Conservation (phyloP, 139 green algal species). For the Chlamydomonas eustigma region DNA sequence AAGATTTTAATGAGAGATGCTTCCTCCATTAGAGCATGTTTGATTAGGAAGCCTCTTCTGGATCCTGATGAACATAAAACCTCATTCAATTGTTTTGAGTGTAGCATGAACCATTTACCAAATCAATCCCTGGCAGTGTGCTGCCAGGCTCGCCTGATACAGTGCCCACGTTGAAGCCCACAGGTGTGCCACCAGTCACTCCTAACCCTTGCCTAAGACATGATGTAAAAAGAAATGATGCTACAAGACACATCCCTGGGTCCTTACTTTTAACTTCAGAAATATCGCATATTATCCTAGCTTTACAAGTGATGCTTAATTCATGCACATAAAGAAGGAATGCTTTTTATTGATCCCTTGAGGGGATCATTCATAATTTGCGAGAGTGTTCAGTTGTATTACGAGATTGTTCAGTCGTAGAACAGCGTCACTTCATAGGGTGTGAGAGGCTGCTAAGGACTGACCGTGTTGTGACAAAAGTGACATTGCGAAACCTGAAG, state of each 20-base stretch:
- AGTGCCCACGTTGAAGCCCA: conserved; percentile 86
- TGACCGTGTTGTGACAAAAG: conserved; percentile 58
- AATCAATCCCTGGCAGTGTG: conserved; percentile 67
- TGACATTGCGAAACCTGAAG: conserved; percentile 13
- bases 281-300: too few species aligned
- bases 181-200: conserved; percentile 71
- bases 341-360: background rate
- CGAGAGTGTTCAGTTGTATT: background rate
- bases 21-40: too few species aligned
- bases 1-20: too few species aligned
- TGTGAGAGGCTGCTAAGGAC: too few species aligned
- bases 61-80: too few species aligned
- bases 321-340: background rate
- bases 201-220: conserved; percentile 61
- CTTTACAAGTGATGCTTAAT: too few species aligned
- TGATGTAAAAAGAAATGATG: background rate
- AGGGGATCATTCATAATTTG: background rate
- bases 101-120: conserved; percentile 59
- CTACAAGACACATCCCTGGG: too few species aligned
- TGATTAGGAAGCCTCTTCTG: too few species aligned
- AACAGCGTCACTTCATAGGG: too few species aligned
- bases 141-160: conserved; percentile 47
- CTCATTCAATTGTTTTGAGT: too few species aligned
- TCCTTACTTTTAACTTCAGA: too few species aligned
- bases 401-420: too few species aligned